A percentile compares a stretch with the other conserved stretches of the same genome.
Conservation (phyloP, 768 basidiomycete species). For the Exidia glandulosa region DNA sequence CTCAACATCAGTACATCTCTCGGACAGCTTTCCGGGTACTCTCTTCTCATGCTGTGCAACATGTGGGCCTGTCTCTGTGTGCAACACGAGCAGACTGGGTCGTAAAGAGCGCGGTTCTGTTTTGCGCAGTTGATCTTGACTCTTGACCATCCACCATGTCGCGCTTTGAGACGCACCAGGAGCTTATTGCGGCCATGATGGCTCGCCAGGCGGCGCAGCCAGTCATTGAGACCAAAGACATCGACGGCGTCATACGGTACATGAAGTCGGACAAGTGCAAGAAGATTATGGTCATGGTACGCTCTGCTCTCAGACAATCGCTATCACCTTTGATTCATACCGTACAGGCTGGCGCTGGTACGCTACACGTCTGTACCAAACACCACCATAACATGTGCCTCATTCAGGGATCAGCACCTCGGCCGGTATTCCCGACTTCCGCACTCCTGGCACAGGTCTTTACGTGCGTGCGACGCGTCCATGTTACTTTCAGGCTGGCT, state of each 20-base stretch:
- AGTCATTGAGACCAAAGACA: neutral
- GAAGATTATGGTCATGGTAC: conserved; percentile 64
- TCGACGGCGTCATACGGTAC: conserved; percentile 40
- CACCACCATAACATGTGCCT: neutral
- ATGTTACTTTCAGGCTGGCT: neutral
- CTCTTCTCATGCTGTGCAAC: no score
- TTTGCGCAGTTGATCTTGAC: no score
- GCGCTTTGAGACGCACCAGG: neutral
- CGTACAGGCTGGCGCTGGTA: conserved; percentile 15
- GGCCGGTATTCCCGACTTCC: conserved; percentile 83
- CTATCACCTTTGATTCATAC: neutral
- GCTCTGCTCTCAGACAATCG: conserved; percentile 10
- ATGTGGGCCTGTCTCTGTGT: no score
- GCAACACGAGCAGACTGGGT: no score
- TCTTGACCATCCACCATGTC: no score
- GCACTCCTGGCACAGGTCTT: conserved; percentile 70
- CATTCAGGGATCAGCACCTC: conserved; percentile 62
- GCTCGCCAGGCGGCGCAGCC: neutral
- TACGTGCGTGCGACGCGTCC: conserved; percentile 29
- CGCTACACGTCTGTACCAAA: neutral
- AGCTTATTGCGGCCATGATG: neutral
- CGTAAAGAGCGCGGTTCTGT: no score
- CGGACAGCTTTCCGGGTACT: no score
- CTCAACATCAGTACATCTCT: no score
- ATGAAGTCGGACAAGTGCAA: conserved; percentile 58